phyloP scores from a whole-genome alignment of 192 early-diverging fungal genomes.

The Diversispora eburnea region DNA sequence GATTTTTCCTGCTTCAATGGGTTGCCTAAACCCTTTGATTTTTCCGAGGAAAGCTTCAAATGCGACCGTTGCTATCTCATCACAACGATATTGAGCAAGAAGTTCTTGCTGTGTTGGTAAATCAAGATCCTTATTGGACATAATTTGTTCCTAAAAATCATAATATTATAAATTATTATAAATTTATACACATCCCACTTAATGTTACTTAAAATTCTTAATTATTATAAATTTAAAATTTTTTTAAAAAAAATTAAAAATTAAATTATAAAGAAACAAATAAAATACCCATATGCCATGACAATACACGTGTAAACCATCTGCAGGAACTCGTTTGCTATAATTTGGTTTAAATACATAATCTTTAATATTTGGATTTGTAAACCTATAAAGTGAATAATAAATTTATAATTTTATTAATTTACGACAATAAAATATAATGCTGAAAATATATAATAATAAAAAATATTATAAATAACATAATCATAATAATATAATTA shows the following conservation, averaged over 20 bases:
- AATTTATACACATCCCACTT: neutral
- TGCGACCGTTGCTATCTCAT: slow-evolving; percentile 84
- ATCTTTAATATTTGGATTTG: slow-evolving; percentile 57
- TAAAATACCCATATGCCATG: slow-evolving; percentile 72
- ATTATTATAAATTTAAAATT: too few species aligned
- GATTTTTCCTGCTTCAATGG: slow-evolving; percentile 76
- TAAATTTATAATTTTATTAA: too few species aligned
- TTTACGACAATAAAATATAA: neutral
- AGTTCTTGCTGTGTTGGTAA: slow-evolving; percentile 97
- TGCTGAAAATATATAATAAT: neutral
- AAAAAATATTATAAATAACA: too few species aligned
- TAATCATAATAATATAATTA: neutral
- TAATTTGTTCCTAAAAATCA: slow-evolving; percentile 68
- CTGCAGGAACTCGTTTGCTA: slow-evolving; percentile 90
- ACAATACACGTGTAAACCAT: slow-evolving; percentile 93
- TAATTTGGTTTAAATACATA: slow-evolving; percentile 85
- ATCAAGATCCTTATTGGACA: slow-evolving; percentile 93
- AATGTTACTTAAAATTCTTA: too few species aligned
- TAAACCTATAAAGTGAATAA: slow-evolving; percentile 53
- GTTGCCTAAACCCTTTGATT: slow-evolving; percentile 60
- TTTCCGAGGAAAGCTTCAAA: slow-evolving; percentile 67
- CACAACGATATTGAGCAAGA: slow-evolving; percentile 96
- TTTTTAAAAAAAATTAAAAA: too few species aligned
- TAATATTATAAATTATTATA: neutral
- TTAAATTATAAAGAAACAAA: too few species aligned